phyloP scores from a whole-genome alignment of 2,329 filamentous ascomycete genomes.

The Ophiocordyceps australis region DNA sequence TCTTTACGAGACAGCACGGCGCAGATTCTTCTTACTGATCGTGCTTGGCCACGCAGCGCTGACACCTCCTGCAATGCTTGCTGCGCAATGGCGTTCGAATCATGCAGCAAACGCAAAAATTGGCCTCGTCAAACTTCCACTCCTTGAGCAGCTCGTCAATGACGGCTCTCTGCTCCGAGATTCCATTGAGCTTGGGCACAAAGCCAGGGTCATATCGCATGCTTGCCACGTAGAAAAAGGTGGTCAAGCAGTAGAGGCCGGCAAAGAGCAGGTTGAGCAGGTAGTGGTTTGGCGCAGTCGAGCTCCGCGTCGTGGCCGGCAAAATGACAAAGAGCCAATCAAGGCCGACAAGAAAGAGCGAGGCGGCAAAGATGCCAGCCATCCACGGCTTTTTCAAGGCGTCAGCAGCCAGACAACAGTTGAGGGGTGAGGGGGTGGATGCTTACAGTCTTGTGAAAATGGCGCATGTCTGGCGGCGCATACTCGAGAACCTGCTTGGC shows the following conservation, averaged over 20 bases:
- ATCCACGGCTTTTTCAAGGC: conserved; percentile 54
- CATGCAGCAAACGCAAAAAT: conserved; percentile 93
- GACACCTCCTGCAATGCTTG: conserved; percentile 87
- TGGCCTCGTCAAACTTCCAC: conserved; percentile 85
- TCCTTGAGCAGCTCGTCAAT: conserved; percentile 72
- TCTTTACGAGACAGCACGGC: no score
- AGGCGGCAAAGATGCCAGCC: conserved; percentile 79
- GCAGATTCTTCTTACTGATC: conserved; percentile 54
- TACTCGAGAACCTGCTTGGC: conserved; percentile 64
- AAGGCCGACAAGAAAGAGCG: conserved; percentile 63
- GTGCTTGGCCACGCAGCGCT: conserved; percentile 86
- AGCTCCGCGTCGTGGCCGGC: conserved; percentile 19
- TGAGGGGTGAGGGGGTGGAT: conserved; percentile 5
- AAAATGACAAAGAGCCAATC: conserved; percentile 62
- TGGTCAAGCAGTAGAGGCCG: conserved; percentile 42
- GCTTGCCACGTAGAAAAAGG: conserved; percentile 73
- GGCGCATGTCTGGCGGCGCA: conserved; percentile 74
- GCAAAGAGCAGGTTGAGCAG: conserved; percentile 64
- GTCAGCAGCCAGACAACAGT: no score
- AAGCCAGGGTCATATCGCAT: conserved; percentile 87
- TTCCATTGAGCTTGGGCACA: conserved; percentile 76
- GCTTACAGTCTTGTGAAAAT: conserved; percentile 75
- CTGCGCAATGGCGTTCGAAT: conserved; percentile 79
- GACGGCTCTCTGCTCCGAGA: conserved; percentile 73
- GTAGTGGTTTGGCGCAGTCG: conserved; percentile 26